These are phyloP conservation scores for Paramecium biaurelia DNA, from an alignment of 73 alveolate genomes.

Conservation along the genomic window DNA sequence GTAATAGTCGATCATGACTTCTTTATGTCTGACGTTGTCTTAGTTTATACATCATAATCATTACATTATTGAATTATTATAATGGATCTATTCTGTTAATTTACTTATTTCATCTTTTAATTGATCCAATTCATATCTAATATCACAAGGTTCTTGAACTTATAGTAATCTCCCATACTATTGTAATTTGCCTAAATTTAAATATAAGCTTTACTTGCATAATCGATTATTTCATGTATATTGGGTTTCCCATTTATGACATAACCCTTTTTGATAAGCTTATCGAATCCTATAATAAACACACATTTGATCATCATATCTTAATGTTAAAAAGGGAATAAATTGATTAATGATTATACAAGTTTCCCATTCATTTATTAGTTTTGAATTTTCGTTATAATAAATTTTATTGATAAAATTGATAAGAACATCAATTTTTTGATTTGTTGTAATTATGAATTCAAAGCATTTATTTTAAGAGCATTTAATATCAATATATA, in stretches of 20 bases:
- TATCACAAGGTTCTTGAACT: conserved; percentile 16
- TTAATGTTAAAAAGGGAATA: not conserved
- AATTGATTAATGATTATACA: conserved; percentile 12
- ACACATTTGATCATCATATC: conserved; percentile 38
- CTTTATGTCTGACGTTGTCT: not conserved
- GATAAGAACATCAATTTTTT: not conserved
- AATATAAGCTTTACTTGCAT: not conserved
- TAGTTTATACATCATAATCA: not conserved
- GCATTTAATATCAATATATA: not conserved
- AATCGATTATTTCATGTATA: conserved; percentile 3
- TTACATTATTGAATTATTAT: conserved; percentile 11
- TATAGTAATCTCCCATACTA: not conserved
- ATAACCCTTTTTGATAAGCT: not conserved
- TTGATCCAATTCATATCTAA: not conserved
- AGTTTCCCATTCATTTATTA: conserved; percentile 19
- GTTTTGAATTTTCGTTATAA: conserved; percentile 44
- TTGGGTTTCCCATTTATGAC: not conserved
- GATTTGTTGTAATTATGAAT: not conserved
- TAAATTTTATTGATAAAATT: conserved; percentile 9
- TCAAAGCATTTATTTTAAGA: not conserved
- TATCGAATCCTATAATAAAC: conserved; percentile 21
- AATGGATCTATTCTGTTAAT: not conserved
- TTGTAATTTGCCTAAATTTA: conserved; percentile 14
- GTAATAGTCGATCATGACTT: not conserved
- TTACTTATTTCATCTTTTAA: conserved; percentile 27